Evolutionary conservation across 768 basidiomycete species (phyloP), one percentile per base, ranked within the genome.

Genomic region (Myochromella boudieri): DNA sequence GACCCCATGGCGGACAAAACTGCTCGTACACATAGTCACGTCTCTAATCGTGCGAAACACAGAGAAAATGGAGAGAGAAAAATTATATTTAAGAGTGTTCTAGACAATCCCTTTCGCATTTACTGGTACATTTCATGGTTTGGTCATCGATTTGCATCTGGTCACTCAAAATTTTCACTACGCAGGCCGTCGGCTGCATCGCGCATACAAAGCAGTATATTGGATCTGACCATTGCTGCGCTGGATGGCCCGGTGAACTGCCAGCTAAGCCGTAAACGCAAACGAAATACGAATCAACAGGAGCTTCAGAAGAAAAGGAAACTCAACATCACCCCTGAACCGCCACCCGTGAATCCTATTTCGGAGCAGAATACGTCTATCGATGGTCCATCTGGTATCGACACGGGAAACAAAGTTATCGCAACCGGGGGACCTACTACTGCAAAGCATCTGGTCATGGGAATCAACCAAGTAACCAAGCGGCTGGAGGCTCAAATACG

Each of bases 381-480:
- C n/a, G 18, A 28, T 26, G 28, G 42, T 22, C 26, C 25, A 28
- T 15, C 29, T 33, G 8, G 14, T n/a, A 25, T 40, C 18, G 32
- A 42, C 29, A 17, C 28, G 12, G 21, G 25, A 12, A 32, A 22
- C 17, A 42, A 25, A 28, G 38, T 15, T 14, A 24, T n/a, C n/a
- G n/a, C 44, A 8, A 51, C 54, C 39, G 46, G 48, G 38, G 43
- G 37, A 9, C 81, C 81, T 2, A 29, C 53, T 3, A 60, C 84
- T 25, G 60, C 80, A 17, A 53, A 66, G 8, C 78, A 84, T 59
- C 48, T 85, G 26, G 61, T 71, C 8, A 59, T 84, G 37, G 91
- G 91, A n/a, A 84, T 93, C 50, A 94, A 93, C 57, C 71, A 81
- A 56, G 86, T 93, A 11, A 91, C 91, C 1, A 84, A 79, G 61